Base-by-base conservation (phyloP, 1,139 yeast species). In the Saccharomyces hybrid region DNA sequence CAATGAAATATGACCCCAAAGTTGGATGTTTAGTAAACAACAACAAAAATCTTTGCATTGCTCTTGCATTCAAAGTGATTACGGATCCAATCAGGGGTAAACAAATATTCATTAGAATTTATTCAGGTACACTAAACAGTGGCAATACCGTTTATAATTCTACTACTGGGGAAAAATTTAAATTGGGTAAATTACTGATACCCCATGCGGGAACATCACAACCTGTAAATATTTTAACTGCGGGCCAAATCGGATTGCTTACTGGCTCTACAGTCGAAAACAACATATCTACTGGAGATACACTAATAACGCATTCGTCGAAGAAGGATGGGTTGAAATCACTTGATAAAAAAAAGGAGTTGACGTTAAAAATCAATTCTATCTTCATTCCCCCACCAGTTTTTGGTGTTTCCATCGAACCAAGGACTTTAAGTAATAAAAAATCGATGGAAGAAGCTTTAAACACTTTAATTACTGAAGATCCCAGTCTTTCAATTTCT, bases 191-290 rank as follows among this genome's bases (percentile, higher is more conserved):
- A 61, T 72, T 93, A 30, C 74, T 88, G 54, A 75, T 86, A 54
- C 89, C 93, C 95, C 91, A 90, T 70, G 99, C 97, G 2, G 93
- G 91, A 63, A 78, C 76, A 48, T 90, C 96, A 0, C 82, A 84
- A 56, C 89, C 86, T 51, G 89, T 90, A 3, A 72, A 76, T 31
- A 70, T 71, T 42, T 75, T 91, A 26, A 71, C 75, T 3, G 78
- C 86, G 0, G 99, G 99, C 3, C 88, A 88, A 63, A 93, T 93
- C 64, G 98, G 98, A 46, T 98, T 95, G 5, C 80, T 93, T 25
- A 61, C 68, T 14, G 72, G 71, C 7, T 60, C 65, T 13, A 56
- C 65, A 1, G 70, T 71, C 5, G 61, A 63, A 28, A 72, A 84
- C 55, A 84, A 83, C 50, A 79, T 93, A 26, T 77, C 83, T 26